Conservation (phyloP, 164 flowering plant genomes). For the grape (Vitis vinifera) region ASM3070453v1 NC_081821.1:4200001-4200500, state of each 20-base stretch:
- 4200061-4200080: too few relatives aligned
- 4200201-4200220: background rate
- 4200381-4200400: too few relatives aligned
- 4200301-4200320: background rate
- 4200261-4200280: background rate
- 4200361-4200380: too few relatives aligned
- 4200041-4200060: too few relatives aligned
- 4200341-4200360: background rate
- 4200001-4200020: too few relatives aligned
- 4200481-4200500: background rate
- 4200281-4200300: background rate
- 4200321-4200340: background rate
- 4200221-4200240: background rate
- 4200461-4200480: background rate
- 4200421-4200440: too few relatives aligned
- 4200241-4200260: background rate
- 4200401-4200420: too few relatives aligned
- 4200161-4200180: background rate
- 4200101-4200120: background rate
- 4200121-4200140: background rate
- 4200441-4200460: background rate
- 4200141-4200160: background rate
- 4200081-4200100: too few relatives aligned
- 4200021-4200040: too few relatives aligned
- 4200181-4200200: background rate